phyloP scores from a whole-genome alignment of 345 rosid species.

The Corymbia maculata region DNA sequence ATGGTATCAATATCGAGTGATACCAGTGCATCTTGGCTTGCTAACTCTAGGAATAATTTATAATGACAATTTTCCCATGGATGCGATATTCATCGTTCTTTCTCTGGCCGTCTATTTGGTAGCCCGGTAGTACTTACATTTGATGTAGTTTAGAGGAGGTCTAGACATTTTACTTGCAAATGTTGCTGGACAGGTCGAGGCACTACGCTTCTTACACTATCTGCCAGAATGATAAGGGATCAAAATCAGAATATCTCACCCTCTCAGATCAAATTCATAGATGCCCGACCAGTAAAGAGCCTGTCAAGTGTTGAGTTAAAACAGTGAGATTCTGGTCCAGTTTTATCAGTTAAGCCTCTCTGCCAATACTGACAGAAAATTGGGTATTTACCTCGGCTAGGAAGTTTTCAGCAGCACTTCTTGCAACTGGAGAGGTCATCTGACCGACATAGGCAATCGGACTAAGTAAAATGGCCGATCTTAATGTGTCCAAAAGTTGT shows the following conservation, averaged over 20 bases:
- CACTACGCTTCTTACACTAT: neutral
- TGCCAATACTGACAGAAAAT: neutral
- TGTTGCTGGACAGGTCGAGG: neutral
- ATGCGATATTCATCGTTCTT: neutral
- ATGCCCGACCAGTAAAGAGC: conserved; percentile 20
- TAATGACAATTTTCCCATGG: neutral
- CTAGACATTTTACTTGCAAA: neutral
- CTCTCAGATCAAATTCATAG: conserved; percentile 26
- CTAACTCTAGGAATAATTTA: neutral
- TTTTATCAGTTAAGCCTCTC: neutral
- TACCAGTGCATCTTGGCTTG: neutral
- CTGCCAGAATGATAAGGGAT: neutral
- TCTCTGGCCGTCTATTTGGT: neutral
- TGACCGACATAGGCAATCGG: conserved; percentile 38
- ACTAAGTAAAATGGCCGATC: conserved; percentile 44
- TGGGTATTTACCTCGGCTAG: conserved; percentile 25
- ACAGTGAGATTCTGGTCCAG: neutral
- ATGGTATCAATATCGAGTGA: neutral
- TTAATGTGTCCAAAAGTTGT: conserved; percentile 21
- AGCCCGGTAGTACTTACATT: neutral
- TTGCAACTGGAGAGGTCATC: conserved; percentile 26
- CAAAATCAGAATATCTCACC: conserved; percentile 7
- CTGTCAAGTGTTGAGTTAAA: conserved; percentile 12
- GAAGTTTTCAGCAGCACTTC: conserved; percentile 17
- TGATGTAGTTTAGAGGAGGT: neutral